Conservation (phyloP, 495 filamentous ascomycete genomes). For the Acidiella bohemica region DNA sequence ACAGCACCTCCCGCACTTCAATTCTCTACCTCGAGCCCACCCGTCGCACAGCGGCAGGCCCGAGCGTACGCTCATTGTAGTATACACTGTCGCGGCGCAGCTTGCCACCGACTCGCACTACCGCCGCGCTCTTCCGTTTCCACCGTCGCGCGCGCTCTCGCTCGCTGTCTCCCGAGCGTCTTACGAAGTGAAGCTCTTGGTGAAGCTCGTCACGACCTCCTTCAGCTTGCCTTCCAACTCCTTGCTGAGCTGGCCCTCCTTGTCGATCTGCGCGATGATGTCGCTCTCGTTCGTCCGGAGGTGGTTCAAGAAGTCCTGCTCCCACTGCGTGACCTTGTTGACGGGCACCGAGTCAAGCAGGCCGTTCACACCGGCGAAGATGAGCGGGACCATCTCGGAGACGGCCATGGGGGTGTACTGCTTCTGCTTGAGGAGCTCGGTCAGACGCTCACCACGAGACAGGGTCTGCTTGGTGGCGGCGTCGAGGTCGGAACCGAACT, state of each 20-base stretch:
- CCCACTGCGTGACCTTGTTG: slow-evolving; percentile 75
- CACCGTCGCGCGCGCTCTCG: neutral
- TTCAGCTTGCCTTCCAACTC: slow-evolving; percentile 79
- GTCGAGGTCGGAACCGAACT: slow-evolving; percentile 99
- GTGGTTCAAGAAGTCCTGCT: slow-evolving; percentile 84
- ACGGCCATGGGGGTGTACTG: slow-evolving; percentile 99
- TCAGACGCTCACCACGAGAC: slow-evolving; percentile 96
- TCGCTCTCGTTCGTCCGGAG: slow-evolving; percentile 79
- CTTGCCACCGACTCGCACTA: neutral
- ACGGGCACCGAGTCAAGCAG: slow-evolving; percentile 78
- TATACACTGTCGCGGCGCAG: no score
- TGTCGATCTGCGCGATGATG: slow-evolving; percentile 74
- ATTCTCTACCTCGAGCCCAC: neutral
- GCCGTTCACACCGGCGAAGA: slow-evolving; percentile 99
- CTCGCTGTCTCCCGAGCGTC: neutral
- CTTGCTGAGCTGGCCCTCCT: slow-evolving; percentile 93
- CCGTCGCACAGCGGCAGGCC: neutral
- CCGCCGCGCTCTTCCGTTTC: neutral
- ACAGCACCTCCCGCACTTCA: slow-evolving; percentile 5
- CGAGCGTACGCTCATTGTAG: no score
- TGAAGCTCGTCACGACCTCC: slow-evolving; percentile 68
- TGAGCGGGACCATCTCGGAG: slow-evolving; percentile 98
- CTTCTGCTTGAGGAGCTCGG: slow-evolving; percentile 99
- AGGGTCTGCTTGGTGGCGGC: slow-evolving; percentile 98
- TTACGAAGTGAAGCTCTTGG: slow-evolving; percentile 65